Evolutionary conservation across 768 basidiomycete species (phyloP).

Genomic region (Austroboletus festivus): DNA sequence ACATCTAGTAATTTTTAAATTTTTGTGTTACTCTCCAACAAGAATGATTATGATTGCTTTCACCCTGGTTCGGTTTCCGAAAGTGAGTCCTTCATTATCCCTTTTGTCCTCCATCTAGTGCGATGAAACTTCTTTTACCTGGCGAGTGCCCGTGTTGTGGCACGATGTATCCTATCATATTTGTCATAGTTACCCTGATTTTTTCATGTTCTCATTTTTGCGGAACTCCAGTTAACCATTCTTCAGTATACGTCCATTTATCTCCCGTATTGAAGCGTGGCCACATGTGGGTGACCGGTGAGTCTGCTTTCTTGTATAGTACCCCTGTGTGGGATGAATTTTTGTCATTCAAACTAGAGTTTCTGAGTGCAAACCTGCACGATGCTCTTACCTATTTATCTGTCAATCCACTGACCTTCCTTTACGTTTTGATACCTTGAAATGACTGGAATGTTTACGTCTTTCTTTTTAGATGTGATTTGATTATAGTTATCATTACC

Average conservation of each 20-base stretch:
- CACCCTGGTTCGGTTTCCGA: too few species aligned
- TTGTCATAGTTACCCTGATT: constrained; percentile 95
- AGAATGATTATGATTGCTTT: too few species aligned
- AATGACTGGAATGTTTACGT: constrained; percentile 1
- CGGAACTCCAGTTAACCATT: constrained; percentile 6
- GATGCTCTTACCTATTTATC: constrained; percentile 61
- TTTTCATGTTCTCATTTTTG: constrained; percentile 32
- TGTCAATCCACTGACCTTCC: constrained; percentile 61
- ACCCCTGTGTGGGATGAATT: constrained; percentile 48
- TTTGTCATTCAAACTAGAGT: constrained; percentile 86
- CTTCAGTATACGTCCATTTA: background rate
- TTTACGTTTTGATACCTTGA: background rate
- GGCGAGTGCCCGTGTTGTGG: constrained; percentile 50
- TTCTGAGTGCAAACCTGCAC: constrained; percentile 70
- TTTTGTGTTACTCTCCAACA: too few species aligned
- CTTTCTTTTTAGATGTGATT: constrained; percentile 1
- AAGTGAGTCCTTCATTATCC: too few species aligned
- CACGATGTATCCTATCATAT: constrained; percentile 53
- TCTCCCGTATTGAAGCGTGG: too few species aligned
- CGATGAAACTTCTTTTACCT: constrained; percentile 55
- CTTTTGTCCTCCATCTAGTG: too few species aligned
- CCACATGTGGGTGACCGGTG: background rate
- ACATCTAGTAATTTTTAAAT: too few species aligned
- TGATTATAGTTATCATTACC: background rate
- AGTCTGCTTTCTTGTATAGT: constrained; percentile 7